A percentile compares a stretch with the other conserved stretches of the same genome.
phyloP scores from a whole-genome alignment of 2,329 filamentous ascomycete genomes.

The Thielaviopsis ethacetica region DNA sequence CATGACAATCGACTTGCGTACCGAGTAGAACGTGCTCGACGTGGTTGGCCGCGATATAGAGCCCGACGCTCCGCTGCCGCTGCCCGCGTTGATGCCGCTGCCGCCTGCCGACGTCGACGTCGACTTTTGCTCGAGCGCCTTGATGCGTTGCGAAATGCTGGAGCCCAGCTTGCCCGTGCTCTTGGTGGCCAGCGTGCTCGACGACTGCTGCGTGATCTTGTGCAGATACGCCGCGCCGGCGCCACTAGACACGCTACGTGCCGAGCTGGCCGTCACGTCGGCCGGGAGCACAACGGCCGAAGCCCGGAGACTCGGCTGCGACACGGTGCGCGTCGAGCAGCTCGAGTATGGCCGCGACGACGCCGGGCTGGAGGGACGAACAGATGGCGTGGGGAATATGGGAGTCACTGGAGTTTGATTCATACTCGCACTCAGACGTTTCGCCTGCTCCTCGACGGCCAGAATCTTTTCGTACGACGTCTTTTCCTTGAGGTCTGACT shows the following conservation, averaged over 20 bases:
- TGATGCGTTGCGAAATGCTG: constrained; percentile 83
- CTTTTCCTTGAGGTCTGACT: constrained; percentile 32
- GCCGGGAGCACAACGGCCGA: constrained; percentile 26
- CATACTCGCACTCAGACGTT: constrained; percentile 60
- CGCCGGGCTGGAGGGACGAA: constrained; percentile 13
- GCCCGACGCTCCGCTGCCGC: no score
- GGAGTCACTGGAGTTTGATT: constrained; percentile 52
- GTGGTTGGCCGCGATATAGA: constrained; percentile 21
- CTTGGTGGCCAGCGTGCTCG: constrained; percentile 39
- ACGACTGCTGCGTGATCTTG: constrained; percentile 35
- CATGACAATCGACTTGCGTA: constrained; percentile 26
- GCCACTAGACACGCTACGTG: constrained; percentile 36
- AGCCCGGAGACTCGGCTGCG: constrained; percentile 24
- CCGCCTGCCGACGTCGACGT: constrained; percentile 15
- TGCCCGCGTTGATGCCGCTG: background rate
- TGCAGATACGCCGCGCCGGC: constrained; percentile 37
- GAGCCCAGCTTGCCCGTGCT: constrained; percentile 67
- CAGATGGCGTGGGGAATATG: constrained; percentile 28
- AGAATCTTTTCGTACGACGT: background rate
- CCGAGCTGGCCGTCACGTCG: constrained; percentile 28
- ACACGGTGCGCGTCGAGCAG: constrained; percentile 29
- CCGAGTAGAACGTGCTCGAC: constrained; percentile 42
- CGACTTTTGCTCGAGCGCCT: constrained; percentile 71
- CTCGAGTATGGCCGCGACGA: constrained; percentile 15
- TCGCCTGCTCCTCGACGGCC: constrained; percentile 73